Evolutionary conservation across 202 grass and related monocot genomes (phyloP).

Genomic region (Setaria viridis): DNA sequence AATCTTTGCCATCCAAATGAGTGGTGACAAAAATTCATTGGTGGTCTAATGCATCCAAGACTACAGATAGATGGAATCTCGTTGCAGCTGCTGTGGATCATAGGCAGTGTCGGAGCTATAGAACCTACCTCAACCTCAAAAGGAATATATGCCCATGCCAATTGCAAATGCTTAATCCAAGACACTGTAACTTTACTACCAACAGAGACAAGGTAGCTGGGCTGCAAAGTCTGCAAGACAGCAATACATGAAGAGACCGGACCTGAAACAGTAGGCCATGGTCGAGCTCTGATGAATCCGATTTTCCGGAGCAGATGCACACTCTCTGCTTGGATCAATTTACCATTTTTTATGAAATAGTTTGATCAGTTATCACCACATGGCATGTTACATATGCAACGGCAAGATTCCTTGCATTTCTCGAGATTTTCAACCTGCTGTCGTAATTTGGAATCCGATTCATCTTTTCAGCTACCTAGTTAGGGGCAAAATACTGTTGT

Average conservation of each 20-base stretch:
- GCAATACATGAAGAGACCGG: not conserved
- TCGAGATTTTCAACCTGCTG: not conserved
- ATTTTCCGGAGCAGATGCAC: not conserved
- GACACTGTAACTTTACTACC: not conserved
- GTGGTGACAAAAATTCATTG: conserved; percentile 5
- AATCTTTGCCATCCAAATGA: conserved; percentile 40
- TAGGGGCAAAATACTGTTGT: not conserved
- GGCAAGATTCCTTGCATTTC: conserved; percentile 15
- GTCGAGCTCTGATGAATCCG: not conserved
- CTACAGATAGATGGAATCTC: conserved; percentile 21
- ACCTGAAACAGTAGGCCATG: conserved; percentile 5
- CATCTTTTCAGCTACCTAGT: not conserved
- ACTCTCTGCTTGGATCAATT: not conserved
- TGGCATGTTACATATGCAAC: not conserved
- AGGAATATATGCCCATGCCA: conserved; percentile 4
- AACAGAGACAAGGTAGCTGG: not conserved
- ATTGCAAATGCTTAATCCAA: not conserved
- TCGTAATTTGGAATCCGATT: not conserved
- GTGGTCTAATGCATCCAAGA: conserved; percentile 3
- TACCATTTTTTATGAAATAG: not conserved
- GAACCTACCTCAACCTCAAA: not conserved
- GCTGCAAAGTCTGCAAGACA: not conserved
- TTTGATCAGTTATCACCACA: not conserved
- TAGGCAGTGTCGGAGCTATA: not conserved
- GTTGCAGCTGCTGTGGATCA: not conserved